phyloP scores from a whole-genome alignment of 495 filamentous ascomycete genomes.

The Halenospora varia region DNA sequence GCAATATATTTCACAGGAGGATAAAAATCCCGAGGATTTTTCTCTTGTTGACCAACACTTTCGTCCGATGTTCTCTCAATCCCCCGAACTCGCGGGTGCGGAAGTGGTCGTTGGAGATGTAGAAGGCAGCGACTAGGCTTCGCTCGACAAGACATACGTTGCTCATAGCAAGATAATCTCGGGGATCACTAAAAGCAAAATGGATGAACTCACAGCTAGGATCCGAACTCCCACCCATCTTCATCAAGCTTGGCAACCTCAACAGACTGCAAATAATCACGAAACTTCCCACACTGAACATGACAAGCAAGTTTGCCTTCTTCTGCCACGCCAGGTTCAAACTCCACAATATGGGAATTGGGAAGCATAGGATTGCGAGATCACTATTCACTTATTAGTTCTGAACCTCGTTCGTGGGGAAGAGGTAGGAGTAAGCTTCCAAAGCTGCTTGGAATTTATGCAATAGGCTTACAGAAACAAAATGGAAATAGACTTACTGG shows the following conservation, averaged over 20 bases:
- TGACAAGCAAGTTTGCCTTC: constrained; percentile 5
- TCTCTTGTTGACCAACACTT: no score
- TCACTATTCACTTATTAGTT: no score
- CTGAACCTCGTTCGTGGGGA: no score
- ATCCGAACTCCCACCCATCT: neutral
- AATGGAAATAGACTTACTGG: neutral
- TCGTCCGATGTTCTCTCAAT: no score
- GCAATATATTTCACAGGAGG: no score
- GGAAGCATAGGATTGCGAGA: constrained; percentile 4
- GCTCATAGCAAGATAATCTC: neutral
- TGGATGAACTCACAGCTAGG: neutral
- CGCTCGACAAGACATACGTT: neutral
- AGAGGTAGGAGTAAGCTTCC: no score
- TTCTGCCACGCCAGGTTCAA: constrained; percentile 6
- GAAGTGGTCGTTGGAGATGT: no score
- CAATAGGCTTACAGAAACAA: no score
- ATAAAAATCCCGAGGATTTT: no score
- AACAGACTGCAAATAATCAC: constrained; percentile 3
- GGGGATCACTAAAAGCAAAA: neutral
- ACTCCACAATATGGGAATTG: constrained; percentile 1
- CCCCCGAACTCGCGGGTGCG: no score
- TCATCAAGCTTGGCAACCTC: neutral
- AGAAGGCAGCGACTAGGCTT: no score
- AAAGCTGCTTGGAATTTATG: no score
- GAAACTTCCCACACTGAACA: constrained; percentile 8